Evolutionary conservation across 1,284 basidiomycete genomes (phyloP).

Genomic region (Trametes versicolor): DNA sequence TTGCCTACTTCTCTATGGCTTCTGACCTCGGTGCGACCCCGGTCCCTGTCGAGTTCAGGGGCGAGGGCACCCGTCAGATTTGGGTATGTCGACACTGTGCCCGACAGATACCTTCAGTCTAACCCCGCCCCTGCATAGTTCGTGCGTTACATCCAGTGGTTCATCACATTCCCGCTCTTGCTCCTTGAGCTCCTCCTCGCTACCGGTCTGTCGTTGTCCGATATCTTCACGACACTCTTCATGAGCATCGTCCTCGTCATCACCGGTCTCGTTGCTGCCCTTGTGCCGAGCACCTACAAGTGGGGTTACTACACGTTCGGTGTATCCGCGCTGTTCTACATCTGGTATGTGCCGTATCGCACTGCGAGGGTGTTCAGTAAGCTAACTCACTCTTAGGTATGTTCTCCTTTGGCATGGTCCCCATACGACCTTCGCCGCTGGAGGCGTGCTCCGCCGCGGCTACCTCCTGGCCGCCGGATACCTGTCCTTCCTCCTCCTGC

Average conservation of each 20-base stretch:
- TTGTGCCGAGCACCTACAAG: conserved; percentile 61
- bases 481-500: conserved; percentile 59
- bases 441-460: conserved; percentile 48
- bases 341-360: conserved; percentile 49
- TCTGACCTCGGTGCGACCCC: conserved; percentile 66
- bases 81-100: conserved; percentile 50
- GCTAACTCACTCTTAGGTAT: conserved; percentile 32
- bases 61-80: conserved; percentile 57
- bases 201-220: conserved; percentile 60
- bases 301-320: conserved; percentile 61
- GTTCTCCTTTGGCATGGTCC: conserved; percentile 43
- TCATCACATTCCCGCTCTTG: conserved; percentile 65
- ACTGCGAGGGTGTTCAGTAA: not conserved
- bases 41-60: conserved; percentile 57
- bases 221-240: conserved; percentile 64
- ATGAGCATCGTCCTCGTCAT: conserved; percentile 61
- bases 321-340: conserved; percentile 54
- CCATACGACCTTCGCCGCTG: conserved; percentile 48
- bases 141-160: conserved; percentile 66
- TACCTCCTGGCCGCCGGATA: conserved; percentile 53
- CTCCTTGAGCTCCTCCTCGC: conserved; percentile 61
- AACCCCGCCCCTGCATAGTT: conserved; percentile 40
- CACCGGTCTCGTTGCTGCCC: conserved; percentile 59
- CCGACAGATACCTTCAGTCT: not conserved
- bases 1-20: conserved; percentile 67